Conservation (phyloP, 805 yeast species). For the Monosporozyma unispora region DNA sequence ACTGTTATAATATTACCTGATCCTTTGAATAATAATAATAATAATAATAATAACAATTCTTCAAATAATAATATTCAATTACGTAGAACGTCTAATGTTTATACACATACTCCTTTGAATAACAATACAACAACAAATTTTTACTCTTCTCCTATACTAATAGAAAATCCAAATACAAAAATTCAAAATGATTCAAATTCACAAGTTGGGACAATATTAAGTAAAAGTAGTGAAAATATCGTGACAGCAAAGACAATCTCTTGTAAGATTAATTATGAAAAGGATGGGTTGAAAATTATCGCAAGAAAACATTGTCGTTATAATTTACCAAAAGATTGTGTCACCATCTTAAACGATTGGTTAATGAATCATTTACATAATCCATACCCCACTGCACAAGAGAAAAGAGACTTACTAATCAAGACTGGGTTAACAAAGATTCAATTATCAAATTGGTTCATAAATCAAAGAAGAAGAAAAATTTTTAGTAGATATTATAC, state of each 20-base stretch:
- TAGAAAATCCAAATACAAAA: no score
- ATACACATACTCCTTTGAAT: no score
- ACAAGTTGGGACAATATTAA: neutral
- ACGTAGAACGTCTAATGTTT: no score
- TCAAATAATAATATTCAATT: no score
- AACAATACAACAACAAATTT: no score
- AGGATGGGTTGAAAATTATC: neutral
- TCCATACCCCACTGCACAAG: conserved; percentile 79
- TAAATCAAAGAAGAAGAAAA: conserved; percentile 74
- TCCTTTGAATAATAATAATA: neutral
- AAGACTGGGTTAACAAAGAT: conserved; percentile 73
- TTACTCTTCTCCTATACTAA: no score
- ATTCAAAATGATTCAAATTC: neutral
- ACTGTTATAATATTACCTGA: neutral
- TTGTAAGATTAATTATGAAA: neutral
- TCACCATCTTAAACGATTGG: conserved; percentile 66
- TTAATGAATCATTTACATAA: conserved; percentile 62
- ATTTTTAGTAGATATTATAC: conserved; percentile 34
- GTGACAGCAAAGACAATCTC: neutral
- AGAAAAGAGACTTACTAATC: conserved; percentile 59
- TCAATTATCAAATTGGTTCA: conserved; percentile 81
- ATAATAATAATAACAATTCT: no score
- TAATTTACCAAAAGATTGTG: conserved; percentile 71
- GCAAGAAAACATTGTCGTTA: conserved; percentile 35
- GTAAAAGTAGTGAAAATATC: neutral